phyloP scores from a whole-genome alignment of 495 filamentous ascomycete genomes.

The Choiromyces venosus region DNA sequence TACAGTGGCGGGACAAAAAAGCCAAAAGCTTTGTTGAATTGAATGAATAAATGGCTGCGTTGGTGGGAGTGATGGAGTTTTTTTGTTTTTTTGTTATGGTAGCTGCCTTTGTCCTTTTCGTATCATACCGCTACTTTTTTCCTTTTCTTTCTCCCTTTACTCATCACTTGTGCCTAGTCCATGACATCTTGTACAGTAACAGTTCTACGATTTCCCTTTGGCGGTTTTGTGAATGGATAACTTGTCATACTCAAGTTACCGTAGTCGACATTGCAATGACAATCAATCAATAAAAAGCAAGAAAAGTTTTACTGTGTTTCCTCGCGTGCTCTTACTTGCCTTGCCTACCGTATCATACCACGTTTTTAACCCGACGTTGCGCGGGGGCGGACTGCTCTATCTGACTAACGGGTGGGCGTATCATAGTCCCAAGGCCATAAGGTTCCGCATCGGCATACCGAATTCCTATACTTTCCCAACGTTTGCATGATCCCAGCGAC shows the following conservation, averaged over 20 bases:
- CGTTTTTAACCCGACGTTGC: background rate
- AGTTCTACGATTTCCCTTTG: background rate
- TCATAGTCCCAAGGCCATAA: background rate
- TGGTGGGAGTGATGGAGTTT: background rate
- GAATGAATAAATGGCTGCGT: background rate
- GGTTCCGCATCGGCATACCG: constrained; percentile 1
- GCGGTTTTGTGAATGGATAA: too few species aligned
- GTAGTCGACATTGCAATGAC: background rate
- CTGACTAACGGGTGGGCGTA: too few species aligned
- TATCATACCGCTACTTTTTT: background rate
- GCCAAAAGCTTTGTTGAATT: background rate
- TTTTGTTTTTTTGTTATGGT: background rate
- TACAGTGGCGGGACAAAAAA: background rate
- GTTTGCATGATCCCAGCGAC: background rate
- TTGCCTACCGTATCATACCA: background rate
- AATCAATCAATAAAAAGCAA: background rate
- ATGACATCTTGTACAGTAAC: background rate
- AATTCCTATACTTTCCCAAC: background rate
- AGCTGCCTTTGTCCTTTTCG: background rate
- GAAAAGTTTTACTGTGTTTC: background rate
- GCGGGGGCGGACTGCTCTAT: background rate
- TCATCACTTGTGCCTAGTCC: background rate
- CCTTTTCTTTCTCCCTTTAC: background rate
- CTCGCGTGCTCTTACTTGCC: background rate
- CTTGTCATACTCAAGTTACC: background rate